Percentiles rank a stretch among this genome's conserved stretches.
phyloP scores from a whole-genome alignment of 2,329 filamentous ascomycete genomes.

The Verticillium isaacii region DNA sequence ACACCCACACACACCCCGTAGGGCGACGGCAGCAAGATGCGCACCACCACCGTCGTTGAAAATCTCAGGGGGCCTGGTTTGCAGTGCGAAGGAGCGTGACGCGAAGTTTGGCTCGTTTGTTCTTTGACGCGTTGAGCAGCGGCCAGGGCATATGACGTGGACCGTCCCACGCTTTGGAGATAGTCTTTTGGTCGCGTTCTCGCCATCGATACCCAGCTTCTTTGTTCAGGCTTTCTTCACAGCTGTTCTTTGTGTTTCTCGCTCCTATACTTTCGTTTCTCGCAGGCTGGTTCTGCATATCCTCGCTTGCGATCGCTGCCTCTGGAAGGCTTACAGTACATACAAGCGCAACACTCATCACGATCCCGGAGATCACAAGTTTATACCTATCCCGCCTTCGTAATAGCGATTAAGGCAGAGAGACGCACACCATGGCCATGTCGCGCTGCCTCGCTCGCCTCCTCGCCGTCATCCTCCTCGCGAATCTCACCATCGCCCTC shows the following conservation, averaged over 20 bases:
- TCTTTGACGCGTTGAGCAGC: not conserved
- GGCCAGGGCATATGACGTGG: not conserved
- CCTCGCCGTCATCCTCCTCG: constrained; percentile 4
- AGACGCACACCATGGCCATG: not conserved
- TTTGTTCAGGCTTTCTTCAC: not conserved
- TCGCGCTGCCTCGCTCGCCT: not conserved
- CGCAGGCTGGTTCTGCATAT: not conserved
- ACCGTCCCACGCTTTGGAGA: not conserved
- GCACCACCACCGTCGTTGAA: not conserved
- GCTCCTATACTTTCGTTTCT: not conserved
- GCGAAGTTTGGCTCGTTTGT: not conserved
- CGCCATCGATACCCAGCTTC: not conserved
- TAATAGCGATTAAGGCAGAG: not conserved
- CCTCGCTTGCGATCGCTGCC: too few species aligned
- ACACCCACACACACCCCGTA: not conserved
- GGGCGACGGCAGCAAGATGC: not conserved
- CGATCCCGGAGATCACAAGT: not conserved
- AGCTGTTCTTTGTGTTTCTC: not conserved
- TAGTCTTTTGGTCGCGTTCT: not conserved
- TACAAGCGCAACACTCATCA: not conserved
- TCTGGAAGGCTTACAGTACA: not conserved
- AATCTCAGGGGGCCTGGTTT: not conserved
- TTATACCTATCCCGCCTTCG: not conserved
- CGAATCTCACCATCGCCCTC: constrained; percentile 1
- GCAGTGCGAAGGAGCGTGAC: not conserved